Evolutionary conservation across 257 asterid species (phyloP).

Genomic region (Thymus mandschuricus): DNA sequence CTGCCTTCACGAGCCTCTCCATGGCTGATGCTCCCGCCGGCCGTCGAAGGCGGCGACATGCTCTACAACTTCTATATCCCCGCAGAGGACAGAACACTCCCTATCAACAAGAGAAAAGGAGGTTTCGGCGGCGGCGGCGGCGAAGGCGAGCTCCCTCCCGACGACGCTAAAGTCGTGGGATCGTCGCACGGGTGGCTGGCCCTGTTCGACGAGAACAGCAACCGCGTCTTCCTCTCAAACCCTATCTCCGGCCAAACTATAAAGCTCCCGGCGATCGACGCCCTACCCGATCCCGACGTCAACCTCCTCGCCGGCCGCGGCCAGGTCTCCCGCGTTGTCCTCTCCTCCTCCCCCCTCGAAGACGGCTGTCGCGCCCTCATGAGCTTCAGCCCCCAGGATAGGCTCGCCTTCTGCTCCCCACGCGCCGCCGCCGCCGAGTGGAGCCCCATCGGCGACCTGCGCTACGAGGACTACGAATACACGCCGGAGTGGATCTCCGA

Average conservation of each 20-base stretch:
- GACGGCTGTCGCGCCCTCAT: background rate
- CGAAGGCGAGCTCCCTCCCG: background rate
- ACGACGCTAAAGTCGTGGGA: background rate
- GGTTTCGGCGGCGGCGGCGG: background rate
- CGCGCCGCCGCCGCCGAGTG: background rate
- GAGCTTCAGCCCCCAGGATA: background rate
- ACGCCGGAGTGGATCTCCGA: no score
- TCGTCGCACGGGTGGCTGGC: background rate
- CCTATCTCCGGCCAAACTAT: background rate
- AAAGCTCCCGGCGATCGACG: background rate
- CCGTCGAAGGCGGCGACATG: background rate
- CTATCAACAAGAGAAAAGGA: background rate
- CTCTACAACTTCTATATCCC: background rate
- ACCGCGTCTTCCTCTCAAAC: background rate
- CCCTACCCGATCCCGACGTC: background rate
- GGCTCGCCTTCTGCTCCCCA: background rate
- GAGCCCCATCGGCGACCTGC: background rate
- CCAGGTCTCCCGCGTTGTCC: background rate
- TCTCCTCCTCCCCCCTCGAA: background rate
- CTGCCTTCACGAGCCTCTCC: background rate
- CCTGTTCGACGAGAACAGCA: background rate
- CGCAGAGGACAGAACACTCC: background rate
- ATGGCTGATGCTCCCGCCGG: background rate
- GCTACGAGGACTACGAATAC: background rate
- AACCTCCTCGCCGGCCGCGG: slow-evolving; percentile 6